Evolutionary conservation across 805 yeast species (phyloP), one percentile per base, ranked within the genome.

Genomic region (Nakazawaea ernobii): DNA sequence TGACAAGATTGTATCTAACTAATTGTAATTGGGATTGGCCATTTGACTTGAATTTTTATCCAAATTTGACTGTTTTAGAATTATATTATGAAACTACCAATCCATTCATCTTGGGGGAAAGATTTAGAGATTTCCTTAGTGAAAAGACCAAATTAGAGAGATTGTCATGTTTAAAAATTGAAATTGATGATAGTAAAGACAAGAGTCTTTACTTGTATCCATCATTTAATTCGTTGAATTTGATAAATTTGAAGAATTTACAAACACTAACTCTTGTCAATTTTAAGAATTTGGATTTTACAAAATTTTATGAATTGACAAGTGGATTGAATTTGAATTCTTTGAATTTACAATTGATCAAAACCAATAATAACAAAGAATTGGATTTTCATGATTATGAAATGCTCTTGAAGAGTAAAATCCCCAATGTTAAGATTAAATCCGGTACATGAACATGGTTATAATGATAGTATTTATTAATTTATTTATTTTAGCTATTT

Each of bases 1-100:
- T 71, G 28, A 53, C 54, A 5, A 53, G 52, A 2, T 52, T 76
- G 26, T 52, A 56, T 3, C 53, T 79, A 4, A 52, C 57, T 11
- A 67, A 77, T 51, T 79, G 84, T 58, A 69, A 73, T 1, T 79
- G 84, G 83, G 75, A 74, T 49, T 79, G 75, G 51, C 84, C 84
- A 1, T 78, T 78, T 54, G 64, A 69, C 15, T 56, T 77, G 39
- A 54, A 54, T 30, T 63, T 63, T 45, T 64, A 63, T 6, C 49
- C 52, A 14, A 52, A 52, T 17, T 54, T 65, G 41, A 55, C 52
- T 15, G 47, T 49, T n/a, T 47, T 66, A 24, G 52, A 51, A 10
- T 51, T 67, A 20, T 52, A 48, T 0, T 67, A 66, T 45, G 52
- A 48, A 20, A 20, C 26, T 9, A 35, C 60, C 10, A 61, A 59